Percentiles rank a stretch among this genome's conserved stretches.
Evolutionary conservation across 2,329 filamentous ascomycete genomes (phyloP).

Genomic region (Fusarium pseudograminearum): DNA sequence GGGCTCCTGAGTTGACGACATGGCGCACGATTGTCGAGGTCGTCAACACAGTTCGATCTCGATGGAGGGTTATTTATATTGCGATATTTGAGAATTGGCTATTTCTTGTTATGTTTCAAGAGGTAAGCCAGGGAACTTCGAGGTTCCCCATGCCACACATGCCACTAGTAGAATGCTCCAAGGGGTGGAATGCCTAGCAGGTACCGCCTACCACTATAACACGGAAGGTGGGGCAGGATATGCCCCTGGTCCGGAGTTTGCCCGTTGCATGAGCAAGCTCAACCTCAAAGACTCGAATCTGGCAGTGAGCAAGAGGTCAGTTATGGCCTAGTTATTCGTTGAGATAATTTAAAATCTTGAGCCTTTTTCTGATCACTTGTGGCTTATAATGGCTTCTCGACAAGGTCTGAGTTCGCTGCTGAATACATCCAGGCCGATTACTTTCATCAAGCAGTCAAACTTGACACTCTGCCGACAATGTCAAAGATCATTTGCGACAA

Average conservation of each 20-base stretch:
- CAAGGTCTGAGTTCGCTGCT: constrained; percentile 34
- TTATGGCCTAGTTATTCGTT: neutral
- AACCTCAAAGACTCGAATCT: constrained; percentile 6
- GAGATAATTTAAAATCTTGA: too few relatives aligned
- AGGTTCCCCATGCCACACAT: constrained; percentile 47
- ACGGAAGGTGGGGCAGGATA: constrained; percentile 34
- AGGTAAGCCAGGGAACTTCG: constrained; percentile 36
- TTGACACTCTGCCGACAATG: constrained; percentile 60
- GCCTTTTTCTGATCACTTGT: neutral
- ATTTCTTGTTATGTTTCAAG: constrained; percentile 30
- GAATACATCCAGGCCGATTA: constrained; percentile 16
- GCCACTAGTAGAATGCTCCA: constrained; percentile 31
- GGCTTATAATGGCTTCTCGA: constrained; percentile 33
- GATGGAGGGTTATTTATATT: constrained; percentile 16
- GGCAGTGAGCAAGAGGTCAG: neutral
- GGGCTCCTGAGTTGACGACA: constrained; percentile 55
- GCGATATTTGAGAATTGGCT: constrained; percentile 21
- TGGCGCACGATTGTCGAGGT: constrained; percentile 40
- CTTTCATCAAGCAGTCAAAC: constrained; percentile 14
- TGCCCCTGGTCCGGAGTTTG: constrained; percentile 46
- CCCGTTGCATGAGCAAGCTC: constrained; percentile 43
- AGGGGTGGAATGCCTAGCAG: constrained; percentile 24
- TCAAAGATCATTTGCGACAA: constrained; percentile 62
- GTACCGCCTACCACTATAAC: constrained; percentile 14
- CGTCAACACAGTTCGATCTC: constrained; percentile 37